Base-by-base conservation (phyloP, 1,284 basidiomycete species). In the Puccinia horiana region DNA sequence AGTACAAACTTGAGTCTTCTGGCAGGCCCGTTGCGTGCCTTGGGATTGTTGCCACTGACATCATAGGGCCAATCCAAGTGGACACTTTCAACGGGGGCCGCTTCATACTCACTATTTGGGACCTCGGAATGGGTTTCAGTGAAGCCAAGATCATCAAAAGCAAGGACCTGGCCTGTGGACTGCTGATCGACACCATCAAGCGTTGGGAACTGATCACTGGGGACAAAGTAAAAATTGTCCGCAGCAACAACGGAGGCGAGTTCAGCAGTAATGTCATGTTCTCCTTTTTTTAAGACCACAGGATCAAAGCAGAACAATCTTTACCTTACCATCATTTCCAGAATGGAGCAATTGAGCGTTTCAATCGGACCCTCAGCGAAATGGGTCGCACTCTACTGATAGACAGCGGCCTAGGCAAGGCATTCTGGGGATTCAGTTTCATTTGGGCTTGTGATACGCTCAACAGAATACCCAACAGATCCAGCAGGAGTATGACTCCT, bases 301-400 rank as follows among this genome's bases (percentile, higher is more conserved):
- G 70, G 37, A 47, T 73, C 20, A 42, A 44, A 8, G 40, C 49
- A 9, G 42, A 73, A 49, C 37, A 11, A 2, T 26, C 70, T 3
- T 40, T 44, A 1, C 70, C 70, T 18, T 73, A 73, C 20, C 49
- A 47, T 8, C 70, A 73, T 73, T 44, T 47, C 18, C 70, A 73
- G 44, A 73, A 73, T 29, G 70, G 35, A 6, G 23, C 5, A n/a
- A 73, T 73, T 49, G 70, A 73, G 40, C 40, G 70, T n/a, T 44
- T 52, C 9, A 73, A 73, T 29, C 35, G 20, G 11, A 73, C 44
- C 8, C 18, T 73, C 20, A n/a, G 44, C 6, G 67, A 42, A 40
- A 47, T 40, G 37, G 44, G 37, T 16, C 4, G 67, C 5, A 47
- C 44, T n/a, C n/a, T n/a, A n/a, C n/a, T n/a, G n/a, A n/a, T n/a